Evolutionary conservation across 1,139 yeast genomes (phyloP).

Genomic region (Zygosaccharomyces pseudobailii): DNA sequence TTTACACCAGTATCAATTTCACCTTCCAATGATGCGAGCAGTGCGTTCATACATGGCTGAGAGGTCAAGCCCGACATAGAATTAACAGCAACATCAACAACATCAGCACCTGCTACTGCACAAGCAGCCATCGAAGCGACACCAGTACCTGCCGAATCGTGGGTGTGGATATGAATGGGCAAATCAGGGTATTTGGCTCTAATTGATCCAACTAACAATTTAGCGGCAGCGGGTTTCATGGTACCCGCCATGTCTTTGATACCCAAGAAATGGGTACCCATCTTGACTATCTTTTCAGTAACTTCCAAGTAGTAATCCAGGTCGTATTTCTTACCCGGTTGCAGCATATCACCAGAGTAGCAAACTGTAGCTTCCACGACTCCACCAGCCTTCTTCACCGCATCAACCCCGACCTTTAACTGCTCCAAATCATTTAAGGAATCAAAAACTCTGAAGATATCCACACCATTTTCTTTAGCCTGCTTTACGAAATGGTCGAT

Average conservation of each 20-base stretch:
- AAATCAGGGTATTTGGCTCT: conserved; percentile 85
- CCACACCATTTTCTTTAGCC: conserved; percentile 95
- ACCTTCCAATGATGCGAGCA: conserved; percentile 89
- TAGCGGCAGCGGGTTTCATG: conserved; percentile 91
- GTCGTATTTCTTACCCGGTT: conserved; percentile 92
- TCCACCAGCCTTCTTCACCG: conserved; percentile 97
- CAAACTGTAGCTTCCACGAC: conserved; percentile 98
- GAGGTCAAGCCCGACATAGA: conserved; percentile 98
- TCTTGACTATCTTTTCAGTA: conserved; percentile 75
- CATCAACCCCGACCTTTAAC: conserved; percentile 94
- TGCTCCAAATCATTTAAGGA: conserved; percentile 96
- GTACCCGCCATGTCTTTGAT: conserved; percentile 99
- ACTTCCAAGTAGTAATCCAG: conserved; percentile 80
- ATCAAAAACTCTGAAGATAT: conserved; percentile 95
- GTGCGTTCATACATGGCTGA: conserved; percentile 92
- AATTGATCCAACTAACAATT: conserved; percentile 67
- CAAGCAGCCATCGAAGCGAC: conserved; percentile 94
- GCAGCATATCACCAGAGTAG: conserved; percentile 97
- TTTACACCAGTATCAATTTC: conserved; percentile 71
- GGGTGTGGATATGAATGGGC: conserved; percentile 98
- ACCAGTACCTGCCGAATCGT: conserved; percentile 99
- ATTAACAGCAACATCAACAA: conserved; percentile 95
- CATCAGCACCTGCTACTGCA: conserved; percentile 96
- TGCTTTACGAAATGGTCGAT: conserved; percentile 93
- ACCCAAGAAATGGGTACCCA: conserved; percentile 97